phyloP scores from a whole-genome alignment of 495 filamentous ascomycete genomes.

The Penicillium cataractarum region DNA sequence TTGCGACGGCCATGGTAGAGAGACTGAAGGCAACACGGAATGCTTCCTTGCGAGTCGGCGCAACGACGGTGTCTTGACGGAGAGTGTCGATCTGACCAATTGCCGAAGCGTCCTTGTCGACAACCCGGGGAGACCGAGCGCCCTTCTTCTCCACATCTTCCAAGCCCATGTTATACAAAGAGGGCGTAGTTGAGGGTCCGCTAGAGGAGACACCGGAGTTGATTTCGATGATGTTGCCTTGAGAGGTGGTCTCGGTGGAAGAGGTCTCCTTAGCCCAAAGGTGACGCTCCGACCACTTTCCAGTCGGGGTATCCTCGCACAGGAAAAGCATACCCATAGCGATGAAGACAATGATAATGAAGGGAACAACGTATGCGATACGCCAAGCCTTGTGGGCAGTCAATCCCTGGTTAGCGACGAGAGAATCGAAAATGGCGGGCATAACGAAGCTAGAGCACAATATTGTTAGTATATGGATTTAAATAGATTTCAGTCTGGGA shows the following conservation, averaged over 20 bases:
- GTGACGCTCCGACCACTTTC: conserved; percentile 78
- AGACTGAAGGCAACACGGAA: conserved; percentile 61
- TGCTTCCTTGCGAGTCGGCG: conserved; percentile 65
- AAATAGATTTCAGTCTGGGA: neutral
- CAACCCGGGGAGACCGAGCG: conserved; percentile 31
- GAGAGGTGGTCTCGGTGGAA: conserved; percentile 24
- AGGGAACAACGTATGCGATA: conserved; percentile 80
- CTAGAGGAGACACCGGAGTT: conserved; percentile 41
- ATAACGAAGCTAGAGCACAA: conserved; percentile 72
- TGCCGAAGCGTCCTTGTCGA: conserved; percentile 56
- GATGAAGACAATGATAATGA: conserved; percentile 68
- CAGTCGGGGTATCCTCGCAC: conserved; percentile 84
- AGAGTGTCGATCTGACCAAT: conserved; percentile 59
- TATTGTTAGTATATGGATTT: conserved; percentile 6
- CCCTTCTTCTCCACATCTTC: conserved; percentile 46
- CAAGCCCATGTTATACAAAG: conserved; percentile 47
- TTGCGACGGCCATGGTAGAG: conserved; percentile 67
- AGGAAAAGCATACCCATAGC: conserved; percentile 71
- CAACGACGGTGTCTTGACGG: conserved; percentile 60
- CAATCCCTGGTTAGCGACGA: conserved; percentile 63
- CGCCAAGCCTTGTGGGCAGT: conserved; percentile 76
- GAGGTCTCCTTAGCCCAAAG: conserved; percentile 37
- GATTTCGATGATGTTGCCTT: conserved; percentile 61
- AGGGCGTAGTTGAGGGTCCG: conserved; percentile 36
- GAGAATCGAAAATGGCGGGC: conserved; percentile 85